Percentiles rank a stretch among this genome's conserved stretches.
Evolutionary conservation across 768 basidiomycete species (phyloP).

Genomic region (Phaeotremella fagi): DNA sequence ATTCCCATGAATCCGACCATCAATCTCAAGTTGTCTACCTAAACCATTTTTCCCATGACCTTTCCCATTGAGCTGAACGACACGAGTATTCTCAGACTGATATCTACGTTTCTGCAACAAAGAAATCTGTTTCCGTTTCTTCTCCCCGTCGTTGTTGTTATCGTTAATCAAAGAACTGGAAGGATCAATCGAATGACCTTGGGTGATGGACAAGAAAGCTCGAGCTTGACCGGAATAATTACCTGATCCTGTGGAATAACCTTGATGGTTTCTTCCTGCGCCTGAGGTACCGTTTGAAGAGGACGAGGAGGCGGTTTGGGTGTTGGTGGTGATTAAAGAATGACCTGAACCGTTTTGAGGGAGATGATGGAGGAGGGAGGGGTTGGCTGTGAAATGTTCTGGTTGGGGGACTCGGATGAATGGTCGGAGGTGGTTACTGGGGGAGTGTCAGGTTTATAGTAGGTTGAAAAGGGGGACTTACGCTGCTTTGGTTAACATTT

Average conservation of each 20-base stretch:
- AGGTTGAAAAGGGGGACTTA: constrained; percentile 7
- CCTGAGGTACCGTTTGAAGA: too few species aligned
- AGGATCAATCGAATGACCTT: constrained; percentile 27
- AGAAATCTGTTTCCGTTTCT: constrained; percentile 11
- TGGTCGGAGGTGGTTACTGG: constrained; percentile 45
- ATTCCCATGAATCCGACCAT: constrained; percentile 4
- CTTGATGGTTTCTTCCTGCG: constrained; percentile 16
- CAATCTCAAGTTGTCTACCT: constrained; percentile 10
- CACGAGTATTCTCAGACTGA: too few species aligned
- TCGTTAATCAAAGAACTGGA: constrained; percentile 17
- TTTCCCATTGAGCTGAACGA: too few species aligned
- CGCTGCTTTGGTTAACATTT: constrained; percentile 41
- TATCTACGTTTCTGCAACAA: constrained; percentile 4
- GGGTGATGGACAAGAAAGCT: constrained; percentile 36
- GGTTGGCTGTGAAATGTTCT: constrained; percentile 46
- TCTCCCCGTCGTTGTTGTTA: constrained; percentile 9
- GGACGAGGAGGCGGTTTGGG: too few species aligned
- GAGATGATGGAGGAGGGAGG: constrained; percentile 40
- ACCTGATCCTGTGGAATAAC: constrained; percentile 16
- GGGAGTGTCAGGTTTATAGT: too few species aligned
- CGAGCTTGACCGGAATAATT: constrained; percentile 42
- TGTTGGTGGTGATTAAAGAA: constrained; percentile 10
- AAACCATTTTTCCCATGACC: constrained; percentile 14
- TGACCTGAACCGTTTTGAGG: constrained; percentile 19
- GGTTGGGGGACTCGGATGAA: constrained; percentile 41